A percentile compares a stretch with the other conserved stretches of the same genome.
Conservation (phyloP, 192 early-diverging fungal species). For the Mortierella antarctica region DNA sequence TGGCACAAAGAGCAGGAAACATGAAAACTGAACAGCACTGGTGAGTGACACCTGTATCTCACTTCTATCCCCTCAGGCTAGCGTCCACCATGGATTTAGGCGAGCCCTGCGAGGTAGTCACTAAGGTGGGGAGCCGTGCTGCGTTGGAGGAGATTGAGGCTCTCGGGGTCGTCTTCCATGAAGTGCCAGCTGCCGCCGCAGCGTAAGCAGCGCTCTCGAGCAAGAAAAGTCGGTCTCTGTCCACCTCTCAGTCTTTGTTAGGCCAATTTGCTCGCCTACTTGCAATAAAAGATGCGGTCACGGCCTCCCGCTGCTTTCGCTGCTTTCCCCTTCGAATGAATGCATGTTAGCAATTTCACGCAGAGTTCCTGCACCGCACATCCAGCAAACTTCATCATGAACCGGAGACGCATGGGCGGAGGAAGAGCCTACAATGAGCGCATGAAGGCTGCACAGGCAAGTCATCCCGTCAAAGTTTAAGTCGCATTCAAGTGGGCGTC, state of each 20-base stretch:
- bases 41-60: background rate
- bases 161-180: constrained; percentile 23
- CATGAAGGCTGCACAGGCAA: constrained; percentile 32
- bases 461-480: background rate
- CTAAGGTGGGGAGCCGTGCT: background rate
- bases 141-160: constrained; percentile 4
- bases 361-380: too few relatives aligned
- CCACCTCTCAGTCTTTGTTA: too few relatives aligned
- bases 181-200: background rate
- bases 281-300: too few relatives aligned
- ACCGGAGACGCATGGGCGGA: constrained; percentile 40
- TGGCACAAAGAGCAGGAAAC: background rate
- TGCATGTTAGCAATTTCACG: too few relatives aligned
- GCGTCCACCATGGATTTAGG: constrained; percentile 33
- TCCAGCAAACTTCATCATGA: constrained; percentile 10
- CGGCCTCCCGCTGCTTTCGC: too few relatives aligned
- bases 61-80: constrained; percentile 9
- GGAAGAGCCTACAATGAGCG: constrained; percentile 39
- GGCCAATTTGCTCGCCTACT: too few relatives aligned
- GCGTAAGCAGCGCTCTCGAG: too few relatives aligned
- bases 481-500: background rate
- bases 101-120: constrained; percentile 19
- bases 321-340: too few relatives aligned
- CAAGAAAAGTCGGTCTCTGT: too few relatives aligned
- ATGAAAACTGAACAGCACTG: too few relatives aligned